Evolutionary conservation across 2,329 filamentous ascomycete species (phyloP), one percentile per base, ranked within the genome.

Genomic region (Aspergillus versicolor): DNA sequence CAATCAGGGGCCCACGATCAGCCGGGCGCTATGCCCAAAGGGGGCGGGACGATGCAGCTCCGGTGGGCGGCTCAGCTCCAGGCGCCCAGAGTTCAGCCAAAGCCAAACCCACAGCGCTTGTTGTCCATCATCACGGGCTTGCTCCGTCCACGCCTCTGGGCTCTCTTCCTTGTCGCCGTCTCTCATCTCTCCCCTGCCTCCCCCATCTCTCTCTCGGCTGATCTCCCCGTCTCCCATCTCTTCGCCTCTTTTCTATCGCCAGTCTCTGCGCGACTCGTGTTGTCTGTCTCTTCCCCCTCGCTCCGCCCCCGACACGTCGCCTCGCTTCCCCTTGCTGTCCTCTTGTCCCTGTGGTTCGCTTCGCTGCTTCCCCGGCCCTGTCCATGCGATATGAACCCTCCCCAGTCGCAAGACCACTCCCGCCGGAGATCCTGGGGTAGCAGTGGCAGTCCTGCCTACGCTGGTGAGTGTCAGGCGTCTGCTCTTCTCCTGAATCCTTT

Each of bases 391-490:
- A 75, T 76, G 73, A 70, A 73, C 61, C 68, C 66, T 50, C 65
- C 71, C 37, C 65, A 66, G 59, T 65, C 69, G 52, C 68, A 65
- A 59, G 69, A 75, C 57, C 67, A 67, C 50, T 62, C 60, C 52
- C 73, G 69, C 61, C 67, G 73, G 58, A 68, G 66, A 54, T 75
- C 73, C 24, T 64, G 71, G 61, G 73, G 72, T 48, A 74, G 71
- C 58, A 70, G 65, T 62, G 70, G 67, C 38, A 75, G 70, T 65
- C 65, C 73, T 50, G 67, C 66, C 54, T 66, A 70, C 61, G 64
- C 73, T 65, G 71, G 74, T 76, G 63, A 74, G 73, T 70, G 57
- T 51, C 61, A 58, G 62, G 61, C 58, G 55, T 34, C 22, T 41
- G 49, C 30, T 49, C 37, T 46, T 46, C 48, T 52, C 38, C 38